A percentile compares a stretch with the other conserved stretches of the same genome.
Conservation (phyloP, 306 rosid genomes). For the Dalbergia oliveri region DNA sequence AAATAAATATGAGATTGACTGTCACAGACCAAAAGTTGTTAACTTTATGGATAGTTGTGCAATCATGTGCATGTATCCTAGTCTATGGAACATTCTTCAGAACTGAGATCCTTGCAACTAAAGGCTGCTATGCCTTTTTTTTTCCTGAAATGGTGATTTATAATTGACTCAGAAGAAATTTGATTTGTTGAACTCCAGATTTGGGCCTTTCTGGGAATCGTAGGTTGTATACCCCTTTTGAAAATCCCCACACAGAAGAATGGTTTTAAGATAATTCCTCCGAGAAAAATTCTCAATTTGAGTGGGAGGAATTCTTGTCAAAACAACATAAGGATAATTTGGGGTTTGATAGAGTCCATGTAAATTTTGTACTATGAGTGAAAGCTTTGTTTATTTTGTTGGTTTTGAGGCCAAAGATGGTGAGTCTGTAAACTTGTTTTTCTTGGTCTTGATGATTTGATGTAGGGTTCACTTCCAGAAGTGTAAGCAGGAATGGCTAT, state of each 20-base stretch:
- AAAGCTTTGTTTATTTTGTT: conserved; percentile 19
- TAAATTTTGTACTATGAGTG: conserved; percentile 29
- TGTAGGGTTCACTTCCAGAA: conserved; percentile 76
- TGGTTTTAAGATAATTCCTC: conserved; percentile 2
- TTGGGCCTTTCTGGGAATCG: conserved; percentile 1
- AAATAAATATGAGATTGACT: conserved; percentile 8
- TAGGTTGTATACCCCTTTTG: conserved; percentile 6
- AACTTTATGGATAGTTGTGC: conserved; percentile 38
- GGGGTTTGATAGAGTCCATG: conserved; percentile 33
- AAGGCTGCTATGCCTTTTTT: conserved; percentile 41
- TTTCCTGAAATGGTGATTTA: conserved; percentile 36
- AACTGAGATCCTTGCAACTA: conserved; percentile 47
- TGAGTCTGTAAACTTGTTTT: conserved; percentile 34
- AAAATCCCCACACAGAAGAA: conserved; percentile 14
- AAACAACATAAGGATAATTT: conserved; percentile 4
- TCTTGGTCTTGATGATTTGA: conserved; percentile 34
- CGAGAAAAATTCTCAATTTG: not conserved
- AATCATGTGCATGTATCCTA: conserved; percentile 19
- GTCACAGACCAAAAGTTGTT: conserved; percentile 34
- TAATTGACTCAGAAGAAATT: conserved; percentile 3
- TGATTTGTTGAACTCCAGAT: conserved; percentile 26
- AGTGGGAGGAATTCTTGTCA: conserved; percentile 27
- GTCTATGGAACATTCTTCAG: conserved; percentile 34
- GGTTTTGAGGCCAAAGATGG: conserved; percentile 35
- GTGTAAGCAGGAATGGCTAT: conserved; percentile 65